Percentiles rank a stretch among this genome's conserved stretches.
phyloP scores from a whole-genome alignment of 2,329 filamentous ascomycete species.

The Catunica adiposa region DNA sequence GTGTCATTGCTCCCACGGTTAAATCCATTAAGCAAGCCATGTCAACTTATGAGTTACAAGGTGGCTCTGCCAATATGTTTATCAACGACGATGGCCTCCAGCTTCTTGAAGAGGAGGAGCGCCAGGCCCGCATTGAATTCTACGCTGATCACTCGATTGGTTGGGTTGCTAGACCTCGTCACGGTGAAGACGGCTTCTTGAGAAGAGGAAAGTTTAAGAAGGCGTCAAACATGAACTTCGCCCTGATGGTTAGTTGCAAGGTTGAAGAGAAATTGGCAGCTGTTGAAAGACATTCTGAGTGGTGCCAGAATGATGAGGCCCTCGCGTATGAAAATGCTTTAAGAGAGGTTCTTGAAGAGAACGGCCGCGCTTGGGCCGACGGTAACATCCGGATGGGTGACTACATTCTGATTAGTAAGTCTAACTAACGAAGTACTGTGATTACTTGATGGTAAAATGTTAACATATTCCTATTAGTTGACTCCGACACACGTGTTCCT shows the following conservation, averaged over 20 bases:
- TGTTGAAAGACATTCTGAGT: conserved; percentile 40
- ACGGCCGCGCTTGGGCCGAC: conserved; percentile 61
- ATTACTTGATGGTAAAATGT: too few species aligned
- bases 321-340: conserved; percentile 49
- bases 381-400: conserved; percentile 77
- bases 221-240: conserved; percentile 60
- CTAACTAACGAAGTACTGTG: too few species aligned
- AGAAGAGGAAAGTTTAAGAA: conserved; percentile 51
- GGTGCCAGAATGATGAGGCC: conserved; percentile 54
- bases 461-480: conserved; percentile 25
- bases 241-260: conserved; percentile 48
- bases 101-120: conserved; percentile 44
- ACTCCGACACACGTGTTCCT: conserved; percentile 66
- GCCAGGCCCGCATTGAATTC: conserved; percentile 47
- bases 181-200: conserved; percentile 45
- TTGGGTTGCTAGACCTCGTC: conserved; percentile 49
- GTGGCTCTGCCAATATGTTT: conserved; percentile 63
- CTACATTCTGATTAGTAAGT: conserved; percentile 42
- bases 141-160: conserved; percentile 54
- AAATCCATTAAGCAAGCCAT: conserved; percentile 64
- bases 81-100: conserved; percentile 62
- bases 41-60: conserved; percentile 59
- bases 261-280: conserved; percentile 51
- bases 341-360: conserved; percentile 47
- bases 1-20: conserved; percentile 62